Conservation (phyloP, 441 rosid species). For the Dalechampia spathulata region DNA sequence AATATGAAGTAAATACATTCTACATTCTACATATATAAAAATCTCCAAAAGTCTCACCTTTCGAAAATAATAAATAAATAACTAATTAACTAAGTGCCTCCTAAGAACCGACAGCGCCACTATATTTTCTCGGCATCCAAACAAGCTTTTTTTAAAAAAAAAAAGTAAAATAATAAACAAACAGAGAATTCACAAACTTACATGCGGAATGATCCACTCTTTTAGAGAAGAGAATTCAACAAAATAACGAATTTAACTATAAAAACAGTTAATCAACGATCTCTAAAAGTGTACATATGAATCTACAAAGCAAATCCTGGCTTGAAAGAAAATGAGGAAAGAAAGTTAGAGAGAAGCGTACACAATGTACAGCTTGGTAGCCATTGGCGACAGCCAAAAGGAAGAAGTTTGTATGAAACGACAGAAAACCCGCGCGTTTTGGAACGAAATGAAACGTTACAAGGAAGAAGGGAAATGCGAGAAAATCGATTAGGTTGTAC, state of each 20-base stretch:
- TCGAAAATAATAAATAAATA: no score
- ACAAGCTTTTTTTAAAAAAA: neutral
- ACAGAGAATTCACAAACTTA: neutral
- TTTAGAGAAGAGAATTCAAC: neutral
- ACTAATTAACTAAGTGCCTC: no score
- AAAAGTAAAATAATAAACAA: neutral
- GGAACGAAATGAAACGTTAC: neutral
- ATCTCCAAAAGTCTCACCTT: no score
- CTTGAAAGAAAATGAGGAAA: neutral
- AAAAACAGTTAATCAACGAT: neutral
- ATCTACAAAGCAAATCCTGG: neutral
- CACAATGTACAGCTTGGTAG: conserved; percentile 78
- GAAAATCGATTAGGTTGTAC: no score
- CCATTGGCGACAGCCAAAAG: conserved; percentile 31
- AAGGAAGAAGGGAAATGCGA: neutral
- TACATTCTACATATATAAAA: neutral
- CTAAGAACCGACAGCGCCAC: no score
- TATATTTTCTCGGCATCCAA: neutral
- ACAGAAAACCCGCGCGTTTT: no score
- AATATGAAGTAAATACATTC: neutral
- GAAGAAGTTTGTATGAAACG: neutral
- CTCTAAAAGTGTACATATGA: neutral
- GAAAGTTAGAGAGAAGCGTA: conserved; percentile 24
- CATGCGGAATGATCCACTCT: no score
- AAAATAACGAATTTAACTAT: neutral